Evolutionary conservation across 1,284 basidiomycete species (phyloP), one percentile per base, ranked within the genome.

Genomic region (Tilletiopsis washingtonensis): DNA sequence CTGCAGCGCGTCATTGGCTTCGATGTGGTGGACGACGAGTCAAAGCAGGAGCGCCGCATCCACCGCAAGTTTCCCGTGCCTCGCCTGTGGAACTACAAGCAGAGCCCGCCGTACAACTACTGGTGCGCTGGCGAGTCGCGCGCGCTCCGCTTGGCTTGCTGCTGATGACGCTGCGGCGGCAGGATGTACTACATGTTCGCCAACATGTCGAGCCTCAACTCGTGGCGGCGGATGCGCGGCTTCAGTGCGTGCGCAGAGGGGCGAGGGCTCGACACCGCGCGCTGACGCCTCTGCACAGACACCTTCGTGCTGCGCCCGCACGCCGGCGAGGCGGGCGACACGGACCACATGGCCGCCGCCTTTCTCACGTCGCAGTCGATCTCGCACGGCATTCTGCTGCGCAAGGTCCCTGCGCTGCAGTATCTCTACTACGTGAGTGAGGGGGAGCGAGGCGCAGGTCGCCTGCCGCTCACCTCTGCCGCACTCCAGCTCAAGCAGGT

Each of bases 281-380:
- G 43, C 23, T 17, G 36, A 29, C 26, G n/a, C 26, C 15, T 34
- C 14, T 17, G 27, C 11, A 14, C 53, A 45, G 60, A 50, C 27
- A 98, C 93, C 0, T 93, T 99, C 71, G 93, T 97, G 34, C 82
- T 99, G 51, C 85, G 94, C 37, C 94, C 94, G 1, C 94, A 98
- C 75, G 88, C 88, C 23, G 94, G 94, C 48, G 94, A 99, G 78
- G 94, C 94, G 1, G 94, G 94, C 37, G 94, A 99, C 73, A 89
- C 94, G 0, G 93, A 98, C 74, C 94, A 98, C 74, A 81, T 98
- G 19, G 89, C 91, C 0, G 88, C 93, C 0, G 87, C 93, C 1
- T 98, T 90, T 81, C 80, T 99, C 23, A 91, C 90, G 0, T 86
- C 91, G 4, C 93, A 98, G 72, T 97, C 91, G 0, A 98, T 99